Conservation (phyloP, 495 filamentous ascomycete genomes). For the Cercophora samala region DNA sequence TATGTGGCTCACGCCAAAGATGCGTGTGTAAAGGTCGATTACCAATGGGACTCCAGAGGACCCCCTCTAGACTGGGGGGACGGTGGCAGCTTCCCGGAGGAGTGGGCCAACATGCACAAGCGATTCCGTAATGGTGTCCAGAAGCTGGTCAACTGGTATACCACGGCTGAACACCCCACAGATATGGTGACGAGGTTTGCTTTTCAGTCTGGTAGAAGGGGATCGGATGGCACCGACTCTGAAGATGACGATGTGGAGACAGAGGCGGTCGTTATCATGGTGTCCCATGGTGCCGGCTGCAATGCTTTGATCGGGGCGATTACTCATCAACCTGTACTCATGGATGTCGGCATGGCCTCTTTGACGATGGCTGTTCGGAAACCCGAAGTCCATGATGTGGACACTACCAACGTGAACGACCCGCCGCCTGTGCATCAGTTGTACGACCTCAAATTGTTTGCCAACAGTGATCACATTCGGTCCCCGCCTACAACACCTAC, state of each 20-base stretch:
- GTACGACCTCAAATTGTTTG: slow-evolving; percentile 73
- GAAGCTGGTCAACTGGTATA: slow-evolving; percentile 78
- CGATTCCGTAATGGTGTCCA: slow-evolving; percentile 75
- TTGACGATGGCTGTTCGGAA: slow-evolving; percentile 84
- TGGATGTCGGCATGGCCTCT: slow-evolving; percentile 86
- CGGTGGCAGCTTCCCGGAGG: slow-evolving; percentile 84
- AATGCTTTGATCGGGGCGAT: slow-evolving; percentile 92
- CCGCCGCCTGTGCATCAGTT: slow-evolving; percentile 47
- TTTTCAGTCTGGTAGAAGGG: not conserved
- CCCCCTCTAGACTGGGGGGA: slow-evolving; percentile 73
- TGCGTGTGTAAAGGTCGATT: slow-evolving; percentile 80
- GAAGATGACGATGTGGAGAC: slow-evolving; percentile 46
- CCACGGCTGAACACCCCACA: slow-evolving; percentile 48
- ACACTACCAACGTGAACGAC: slow-evolving; percentile 28
- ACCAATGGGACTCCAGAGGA: slow-evolving; percentile 91
- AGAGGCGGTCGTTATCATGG: slow-evolving; percentile 81
- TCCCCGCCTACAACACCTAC: slow-evolving; percentile 41
- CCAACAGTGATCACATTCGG: slow-evolving; percentile 77
- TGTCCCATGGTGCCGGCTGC: slow-evolving; percentile 96
- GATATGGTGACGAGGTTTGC: slow-evolving; percentile 19
- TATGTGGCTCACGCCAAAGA: slow-evolving; percentile 92
- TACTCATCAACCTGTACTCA: slow-evolving; percentile 80
- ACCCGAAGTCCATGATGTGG: slow-evolving; percentile 33
- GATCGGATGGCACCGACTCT: slow-evolving; percentile 19
- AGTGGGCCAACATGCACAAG: slow-evolving; percentile 93